phyloP scores from a whole-genome alignment of 345 rosid genomes.

The Brassica cretica region DNA sequence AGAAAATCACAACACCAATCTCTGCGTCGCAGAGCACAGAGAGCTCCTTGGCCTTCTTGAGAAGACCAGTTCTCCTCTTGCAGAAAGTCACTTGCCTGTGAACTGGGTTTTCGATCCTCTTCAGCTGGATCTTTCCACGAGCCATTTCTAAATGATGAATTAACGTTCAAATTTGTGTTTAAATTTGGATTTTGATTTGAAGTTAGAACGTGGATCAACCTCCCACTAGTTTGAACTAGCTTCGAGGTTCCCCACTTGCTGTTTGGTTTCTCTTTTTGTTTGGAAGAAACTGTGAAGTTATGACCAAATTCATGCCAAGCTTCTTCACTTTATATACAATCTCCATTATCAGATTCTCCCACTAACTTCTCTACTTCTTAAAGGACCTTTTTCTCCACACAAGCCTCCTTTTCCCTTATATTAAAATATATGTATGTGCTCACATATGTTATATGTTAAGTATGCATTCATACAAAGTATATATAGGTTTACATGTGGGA shows the following conservation, averaged over 20 bases:
- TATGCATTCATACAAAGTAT: conserved; percentile 13
- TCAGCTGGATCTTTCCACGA: conserved; percentile 92
- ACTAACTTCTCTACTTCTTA: conserved; percentile 32
- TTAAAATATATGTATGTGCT: conserved; percentile 1
- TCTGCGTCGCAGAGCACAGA: conserved; percentile 93
- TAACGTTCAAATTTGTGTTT: conserved; percentile 6
- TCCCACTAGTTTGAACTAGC: conserved; percentile 99
- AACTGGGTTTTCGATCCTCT: conserved; percentile 79
- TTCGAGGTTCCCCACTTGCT: conserved; percentile 61
- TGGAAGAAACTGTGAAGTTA: conserved; percentile 32
- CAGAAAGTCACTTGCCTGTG: conserved; percentile 97
- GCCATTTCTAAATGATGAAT: conserved; percentile 47
- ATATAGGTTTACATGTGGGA: conserved; percentile 21
- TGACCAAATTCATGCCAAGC: conserved; percentile 29
- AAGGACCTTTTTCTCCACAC: conserved; percentile 30
- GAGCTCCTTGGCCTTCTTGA: conserved; percentile 95
- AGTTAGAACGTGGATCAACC: conserved; percentile 51
- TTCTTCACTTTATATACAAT: conserved; percentile 39
- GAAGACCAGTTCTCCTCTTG: conserved; percentile 89
- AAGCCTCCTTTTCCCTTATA: conserved; percentile 16
- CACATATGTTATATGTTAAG: conserved; percentile 17
- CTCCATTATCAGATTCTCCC: conserved; percentile 38
- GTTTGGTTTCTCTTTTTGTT: conserved; percentile 33
- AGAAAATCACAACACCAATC: conserved; percentile 76
- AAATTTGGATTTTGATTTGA: conserved; percentile 13